A percentile compares a stretch with the other conserved stretches of the same genome.
Evolutionary conservation across 202 grass and related monocot species (phyloP).

Genomic region (Alloteropsis angusta): DNA sequence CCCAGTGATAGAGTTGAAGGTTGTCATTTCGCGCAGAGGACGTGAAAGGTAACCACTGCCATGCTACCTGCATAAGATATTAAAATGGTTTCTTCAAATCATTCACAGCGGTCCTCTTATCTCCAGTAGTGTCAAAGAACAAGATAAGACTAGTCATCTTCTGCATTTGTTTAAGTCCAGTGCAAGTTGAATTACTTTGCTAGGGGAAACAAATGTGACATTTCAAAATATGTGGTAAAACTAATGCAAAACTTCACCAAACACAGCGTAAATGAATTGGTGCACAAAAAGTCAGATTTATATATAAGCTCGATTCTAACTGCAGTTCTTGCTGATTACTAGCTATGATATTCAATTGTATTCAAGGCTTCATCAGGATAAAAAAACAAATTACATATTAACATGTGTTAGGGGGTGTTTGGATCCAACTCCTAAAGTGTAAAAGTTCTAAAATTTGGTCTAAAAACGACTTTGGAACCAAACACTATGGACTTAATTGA

Average conservation of each 20-base stretch:
- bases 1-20: conserved; percentile 91
- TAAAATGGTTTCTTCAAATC: conserved; percentile 5
- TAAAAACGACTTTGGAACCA: too few relatives aligned
- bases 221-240: conserved; percentile 3
- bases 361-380: not conserved
- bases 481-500: too few relatives aligned
- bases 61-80: conserved; percentile 58
- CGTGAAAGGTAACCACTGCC: conserved; percentile 92
- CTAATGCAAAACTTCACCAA: not conserved
- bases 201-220: not conserved
- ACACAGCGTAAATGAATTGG: not conserved
- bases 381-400: not conserved
- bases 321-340: not conserved
- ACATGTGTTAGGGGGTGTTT: not conserved
- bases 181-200: not conserved
- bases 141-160: conserved; percentile 1
- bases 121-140: not conserved
- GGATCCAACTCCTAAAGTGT: too few relatives aligned
- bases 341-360: not conserved
- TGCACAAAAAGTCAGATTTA: not conserved
- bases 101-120: not conserved
- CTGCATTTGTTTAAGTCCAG: too few relatives aligned
- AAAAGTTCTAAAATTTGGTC: too few relatives aligned
- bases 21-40: conserved; percentile 78
- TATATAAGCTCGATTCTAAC: not conserved